A percentile compares a stretch with the other conserved stretches of the same genome.
These are phyloP conservation scores for Agrocybe pediades DNA, from an alignment of 768 basidiomycete species.

Conservation along the genomic window DNA sequence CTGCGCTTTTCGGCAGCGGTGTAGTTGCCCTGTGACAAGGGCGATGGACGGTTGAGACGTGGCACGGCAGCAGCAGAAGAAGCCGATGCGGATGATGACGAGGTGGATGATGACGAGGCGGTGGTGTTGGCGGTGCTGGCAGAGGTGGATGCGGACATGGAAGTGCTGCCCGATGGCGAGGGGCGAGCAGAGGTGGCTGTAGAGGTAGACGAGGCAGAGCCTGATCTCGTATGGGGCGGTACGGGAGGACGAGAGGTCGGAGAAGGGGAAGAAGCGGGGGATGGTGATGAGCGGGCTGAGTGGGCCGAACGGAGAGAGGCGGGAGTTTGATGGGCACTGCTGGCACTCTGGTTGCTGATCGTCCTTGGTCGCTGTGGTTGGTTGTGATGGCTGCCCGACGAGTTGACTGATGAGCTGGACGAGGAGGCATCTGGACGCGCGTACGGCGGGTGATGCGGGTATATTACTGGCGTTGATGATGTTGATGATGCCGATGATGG, in stretches of 20 bases:
- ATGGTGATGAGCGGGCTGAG: conserved; percentile 29
- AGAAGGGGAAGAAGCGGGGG: not conserved
- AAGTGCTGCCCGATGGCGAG: conserved; percentile 24
- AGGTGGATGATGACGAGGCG: not conserved
- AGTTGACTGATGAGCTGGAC: conserved; percentile 79
- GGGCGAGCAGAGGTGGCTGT: conserved; percentile 4
- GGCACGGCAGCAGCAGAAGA: conserved; percentile 18
- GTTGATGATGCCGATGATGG: conserved; percentile 13
- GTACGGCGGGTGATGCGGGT: conserved; percentile 72
- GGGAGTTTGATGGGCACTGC: conserved; percentile 36
- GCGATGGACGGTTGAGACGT: conserved; percentile 59
- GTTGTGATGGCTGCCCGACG: conserved; percentile 40
- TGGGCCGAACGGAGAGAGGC: conserved; percentile 32
- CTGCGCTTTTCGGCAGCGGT: conserved; percentile 72
- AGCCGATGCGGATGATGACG: not conserved
- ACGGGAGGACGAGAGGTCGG: conserved; percentile 22
- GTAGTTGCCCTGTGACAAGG: conserved; percentile 66
- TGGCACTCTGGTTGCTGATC: conserved; percentile 68
- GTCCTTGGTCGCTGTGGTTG: conserved; percentile 59
- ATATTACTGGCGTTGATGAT: conserved; percentile 50
- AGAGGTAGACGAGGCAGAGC: conserved; percentile 20
- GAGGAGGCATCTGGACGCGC: conserved; percentile 78
- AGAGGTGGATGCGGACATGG: conserved; percentile 29
- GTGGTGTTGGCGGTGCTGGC: not conserved
- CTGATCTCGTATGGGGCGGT: not conserved